Base-by-base conservation (phyloP, 441 rosid genomes). In the Erodium trifolium region DNA sequence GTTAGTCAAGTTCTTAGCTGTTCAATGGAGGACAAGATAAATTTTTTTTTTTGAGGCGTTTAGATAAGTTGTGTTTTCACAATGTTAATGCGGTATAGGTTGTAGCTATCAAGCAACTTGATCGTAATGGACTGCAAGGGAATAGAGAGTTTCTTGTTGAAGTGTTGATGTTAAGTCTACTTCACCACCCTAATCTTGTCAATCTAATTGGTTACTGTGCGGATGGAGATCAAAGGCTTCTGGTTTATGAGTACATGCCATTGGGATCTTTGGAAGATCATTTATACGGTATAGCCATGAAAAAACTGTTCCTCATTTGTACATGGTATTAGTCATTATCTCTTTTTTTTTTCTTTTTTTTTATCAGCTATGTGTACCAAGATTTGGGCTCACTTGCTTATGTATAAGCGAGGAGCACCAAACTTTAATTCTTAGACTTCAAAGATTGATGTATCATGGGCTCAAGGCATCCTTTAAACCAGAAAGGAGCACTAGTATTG, bases 211-310 rank as follows among this genome's bases (percentile, higher is more conserved):
- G 95, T 66, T 92, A 92, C 67, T 92, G 96, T 70, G 89, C 90
- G 35, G 92, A 88, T 63, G 97, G 98, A 72, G 93, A 92, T 78
- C 97, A 91, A 57, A 85, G 97, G 76, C 90, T 91, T 70, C 76
- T 92, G 83, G 93, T 92, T 75, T 88, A 92, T 67, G 96, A 92
- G 75, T 92, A 79, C 75, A 91, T 91, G 97, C 88, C 89, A 2
- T 84, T 87, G 74, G 89, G 97, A 69, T 91, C 88, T 67, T 78
- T 92, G 69, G 94, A 92, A 82, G 92, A 88, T 64, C 93, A 90
- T 85, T 83, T 92, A 45, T 80, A 82, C 41, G 96, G 98, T 90
- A 79, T 45, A 47, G 68, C 14, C 51, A 47, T 47, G 53, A 47
- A 47, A 11, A 47, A 47, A n/a, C 3, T 47, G 14, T 47, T 47